Percentiles rank a stretch among this genome's conserved stretches.
Conservation (phyloP, 75 land plant species). For the Adiantum capillusveneris region DNA sequence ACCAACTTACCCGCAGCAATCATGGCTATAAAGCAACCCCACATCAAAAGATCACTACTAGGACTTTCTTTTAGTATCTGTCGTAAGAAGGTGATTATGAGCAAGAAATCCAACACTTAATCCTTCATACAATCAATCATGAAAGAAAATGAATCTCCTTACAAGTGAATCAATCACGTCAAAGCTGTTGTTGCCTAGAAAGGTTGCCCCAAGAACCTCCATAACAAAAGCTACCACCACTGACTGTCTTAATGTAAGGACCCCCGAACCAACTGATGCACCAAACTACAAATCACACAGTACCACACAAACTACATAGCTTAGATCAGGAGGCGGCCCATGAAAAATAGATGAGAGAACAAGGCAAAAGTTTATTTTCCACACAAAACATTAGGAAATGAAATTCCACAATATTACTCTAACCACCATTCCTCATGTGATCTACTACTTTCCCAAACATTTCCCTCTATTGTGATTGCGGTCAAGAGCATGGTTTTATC, state of each 20-base stretch:
- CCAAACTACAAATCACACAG: constrained; percentile 21
- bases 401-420: too few species aligned
- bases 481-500: too few species aligned
- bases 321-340: too few species aligned
- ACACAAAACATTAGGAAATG: too few species aligned
- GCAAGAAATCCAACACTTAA: neutral
- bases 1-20: constrained; percentile 28
- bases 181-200: constrained; percentile 11
- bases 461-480: too few species aligned
- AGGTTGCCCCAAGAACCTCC: constrained; percentile 20
- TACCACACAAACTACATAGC: too few species aligned
- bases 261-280: constrained; percentile 21
- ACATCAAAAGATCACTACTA: constrained; percentile 17
- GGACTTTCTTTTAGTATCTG: constrained; percentile 19
- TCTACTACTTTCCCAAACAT: too few species aligned
- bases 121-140: neutral
- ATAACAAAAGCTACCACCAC: constrained; percentile 10
- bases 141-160: neutral
- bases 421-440: too few species aligned
- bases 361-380: too few species aligned
- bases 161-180: constrained; percentile 13
- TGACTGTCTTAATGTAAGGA: constrained; percentile 19
- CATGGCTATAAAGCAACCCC: constrained; percentile 27
- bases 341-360: too few species aligned
- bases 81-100: too few species aligned